Conservation (phyloP, 805 yeast species). For the Nakazawaea laoshanensis region DNA sequence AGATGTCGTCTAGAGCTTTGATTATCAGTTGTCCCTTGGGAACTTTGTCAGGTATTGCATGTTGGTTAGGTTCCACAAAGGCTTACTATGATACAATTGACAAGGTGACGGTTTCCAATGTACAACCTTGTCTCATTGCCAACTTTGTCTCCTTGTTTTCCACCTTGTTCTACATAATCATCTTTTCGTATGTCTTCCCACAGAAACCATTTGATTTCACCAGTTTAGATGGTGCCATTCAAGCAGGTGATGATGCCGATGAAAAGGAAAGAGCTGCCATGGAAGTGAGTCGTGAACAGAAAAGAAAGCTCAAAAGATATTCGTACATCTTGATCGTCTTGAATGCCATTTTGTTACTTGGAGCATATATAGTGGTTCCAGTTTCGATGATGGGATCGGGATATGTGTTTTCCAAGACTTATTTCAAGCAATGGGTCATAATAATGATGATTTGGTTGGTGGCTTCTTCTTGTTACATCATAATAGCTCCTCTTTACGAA, state of each 20-base stretch:
- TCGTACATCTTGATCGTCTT: slow-evolving; percentile 30
- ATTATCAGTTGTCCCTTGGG: slow-evolving; percentile 39
- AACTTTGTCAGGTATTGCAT: slow-evolving; percentile 43
- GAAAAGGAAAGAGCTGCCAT: slow-evolving; percentile 22
- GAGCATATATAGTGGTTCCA: slow-evolving; percentile 24
- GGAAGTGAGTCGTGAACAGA: slow-evolving; percentile 15
- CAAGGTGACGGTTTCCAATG: slow-evolving; percentile 17
- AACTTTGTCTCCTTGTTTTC: slow-evolving; percentile 20
- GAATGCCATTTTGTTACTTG: slow-evolving; percentile 23
- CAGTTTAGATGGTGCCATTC: slow-evolving; percentile 15
- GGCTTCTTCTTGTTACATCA: slow-evolving; percentile 25
- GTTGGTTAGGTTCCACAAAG: slow-evolving; percentile 26
- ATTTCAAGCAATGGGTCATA: slow-evolving; percentile 27
- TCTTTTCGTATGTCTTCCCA: slow-evolving; percentile 20
- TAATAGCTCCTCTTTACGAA: slow-evolving; percentile 28
- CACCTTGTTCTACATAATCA: slow-evolving; percentile 15
- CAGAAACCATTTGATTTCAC: slow-evolving; percentile 22
- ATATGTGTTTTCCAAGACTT: slow-evolving; percentile 24
- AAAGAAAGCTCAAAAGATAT: slow-evolving; percentile 23
- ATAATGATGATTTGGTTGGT: slow-evolving; percentile 30
- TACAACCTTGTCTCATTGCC: slow-evolving; percentile 20
- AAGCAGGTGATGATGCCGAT: slow-evolving; percentile 27
- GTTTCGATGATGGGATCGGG: slow-evolving; percentile 24
- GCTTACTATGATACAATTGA: slow-evolving; percentile 15
- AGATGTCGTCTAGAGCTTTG: slow-evolving; percentile 18